Conservation (phyloP, 495 filamentous ascomycete species). For the Aspergillus panamensis region DNA sequence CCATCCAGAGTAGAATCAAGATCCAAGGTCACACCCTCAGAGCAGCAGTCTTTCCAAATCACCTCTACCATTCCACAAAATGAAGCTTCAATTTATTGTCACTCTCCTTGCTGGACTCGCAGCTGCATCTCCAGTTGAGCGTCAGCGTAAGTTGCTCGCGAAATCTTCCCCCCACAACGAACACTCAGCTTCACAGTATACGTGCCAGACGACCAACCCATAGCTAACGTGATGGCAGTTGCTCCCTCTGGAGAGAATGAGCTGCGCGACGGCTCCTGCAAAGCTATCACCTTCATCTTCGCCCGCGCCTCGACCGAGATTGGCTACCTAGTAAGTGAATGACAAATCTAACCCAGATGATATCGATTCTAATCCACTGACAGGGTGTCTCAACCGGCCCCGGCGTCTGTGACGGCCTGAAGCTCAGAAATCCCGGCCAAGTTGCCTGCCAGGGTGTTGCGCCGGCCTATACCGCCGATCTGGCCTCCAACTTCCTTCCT, state of each 20-base stretch:
- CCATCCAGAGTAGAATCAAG: background rate
- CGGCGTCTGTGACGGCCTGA: slow-evolving; percentile 33
- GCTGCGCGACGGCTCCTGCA: slow-evolving; percentile 40
- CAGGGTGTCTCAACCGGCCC: slow-evolving; percentile 43
- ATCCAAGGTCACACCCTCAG: too few species aligned
- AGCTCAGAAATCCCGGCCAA: slow-evolving; percentile 21
- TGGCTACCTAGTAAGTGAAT: slow-evolving; percentile 48
- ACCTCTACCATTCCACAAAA: background rate
- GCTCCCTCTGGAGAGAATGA: slow-evolving; percentile 29
- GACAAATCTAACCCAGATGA: background rate
- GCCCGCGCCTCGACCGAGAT: slow-evolving; percentile 50
- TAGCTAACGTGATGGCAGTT: background rate
- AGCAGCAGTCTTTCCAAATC: background rate
- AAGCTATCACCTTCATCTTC: slow-evolving; percentile 50
- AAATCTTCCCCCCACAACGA: background rate
- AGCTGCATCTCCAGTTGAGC: slow-evolving; percentile 4
- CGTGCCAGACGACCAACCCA: background rate
- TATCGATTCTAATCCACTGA: background rate
- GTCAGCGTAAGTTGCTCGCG: slow-evolving; percentile 8
- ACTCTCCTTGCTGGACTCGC: slow-evolving; percentile 7
- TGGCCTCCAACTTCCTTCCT: slow-evolving; percentile 26
- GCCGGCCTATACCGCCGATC: slow-evolving; percentile 26
- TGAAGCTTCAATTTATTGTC: slow-evolving; percentile 11
- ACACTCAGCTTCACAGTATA: background rate
- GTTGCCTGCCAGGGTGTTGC: slow-evolving; percentile 37